phyloP scores from a whole-genome alignment of 805 yeast genomes.

The Jamesozyma gamospora region DNA sequence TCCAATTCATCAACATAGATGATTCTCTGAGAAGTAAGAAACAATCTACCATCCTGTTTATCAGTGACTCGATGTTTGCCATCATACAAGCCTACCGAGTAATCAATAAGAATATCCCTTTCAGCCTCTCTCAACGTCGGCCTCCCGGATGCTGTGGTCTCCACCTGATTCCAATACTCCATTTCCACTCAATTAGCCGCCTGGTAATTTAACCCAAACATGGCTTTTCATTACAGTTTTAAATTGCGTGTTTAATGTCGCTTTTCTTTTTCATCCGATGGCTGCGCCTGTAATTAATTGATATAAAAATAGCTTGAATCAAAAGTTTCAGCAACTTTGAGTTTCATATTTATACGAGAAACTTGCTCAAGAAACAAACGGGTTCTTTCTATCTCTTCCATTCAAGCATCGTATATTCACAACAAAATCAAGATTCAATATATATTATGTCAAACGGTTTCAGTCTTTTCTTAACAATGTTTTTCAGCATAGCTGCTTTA shows the following conservation, averaged over 20 bases:
- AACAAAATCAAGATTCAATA: neutral
- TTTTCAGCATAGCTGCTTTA: conserved; percentile 35
- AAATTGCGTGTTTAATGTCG: no score
- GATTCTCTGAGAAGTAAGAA: conserved; percentile 63
- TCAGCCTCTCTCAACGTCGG: conserved; percentile 38
- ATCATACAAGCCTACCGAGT: conserved; percentile 65
- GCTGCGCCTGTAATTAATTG: no score
- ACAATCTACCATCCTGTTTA: conserved; percentile 67
- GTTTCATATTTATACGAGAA: no score
- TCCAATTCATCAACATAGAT: conserved; percentile 54
- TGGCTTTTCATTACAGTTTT: no score
- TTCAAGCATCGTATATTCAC: no score
- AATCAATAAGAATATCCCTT: conserved; percentile 42
- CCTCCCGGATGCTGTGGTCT: conserved; percentile 31
- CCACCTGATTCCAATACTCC: conserved; percentile 31
- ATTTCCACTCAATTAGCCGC: no score
- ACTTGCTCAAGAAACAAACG: no score
- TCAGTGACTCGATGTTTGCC: conserved; percentile 54
- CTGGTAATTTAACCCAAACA: no score
- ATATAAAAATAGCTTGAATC: no score
- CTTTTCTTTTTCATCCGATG: no score
- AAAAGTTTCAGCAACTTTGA: no score
- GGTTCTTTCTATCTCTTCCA: no score
- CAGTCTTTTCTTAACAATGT: conserved; percentile 14
- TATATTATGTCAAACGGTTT: conserved; percentile 7